Conservation (phyloP, 1,139 yeast species). For the Magnusiomyces fungicola region DNA sequence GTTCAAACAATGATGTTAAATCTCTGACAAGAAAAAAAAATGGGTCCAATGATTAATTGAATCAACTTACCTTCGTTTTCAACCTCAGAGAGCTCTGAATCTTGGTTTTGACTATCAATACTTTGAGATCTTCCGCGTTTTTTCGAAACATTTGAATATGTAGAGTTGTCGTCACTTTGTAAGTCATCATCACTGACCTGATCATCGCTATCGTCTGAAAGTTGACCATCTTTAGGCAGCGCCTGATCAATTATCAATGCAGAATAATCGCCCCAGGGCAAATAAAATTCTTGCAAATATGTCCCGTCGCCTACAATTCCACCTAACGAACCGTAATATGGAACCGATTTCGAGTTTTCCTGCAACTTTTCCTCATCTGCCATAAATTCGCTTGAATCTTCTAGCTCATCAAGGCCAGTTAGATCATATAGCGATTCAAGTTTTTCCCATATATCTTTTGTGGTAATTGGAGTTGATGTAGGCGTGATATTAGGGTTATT, state of each 20-base stretch:
- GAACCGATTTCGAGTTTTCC: constrained; percentile 3
- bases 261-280: constrained; percentile 43
- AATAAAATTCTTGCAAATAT: constrained; percentile 31
- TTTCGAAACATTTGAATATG: not conserved
- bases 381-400: constrained; percentile 26
- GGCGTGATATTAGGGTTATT: constrained; percentile 33
- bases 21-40: too few species aligned
- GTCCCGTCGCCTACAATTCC: constrained; percentile 13
- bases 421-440: constrained; percentile 49
- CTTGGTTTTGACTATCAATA: constrained; percentile 3
- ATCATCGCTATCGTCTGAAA: constrained; percentile 14
- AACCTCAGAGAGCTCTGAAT: constrained; percentile 6
- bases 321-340: constrained; percentile 12
- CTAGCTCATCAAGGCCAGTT: constrained; percentile 48
- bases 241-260: constrained; percentile 38
- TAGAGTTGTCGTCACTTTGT: not conserved
- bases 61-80: constrained; percentile 10
- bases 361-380: constrained; percentile 11
- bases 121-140: constrained; percentile 9
- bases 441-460: constrained; percentile 53
- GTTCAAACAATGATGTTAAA: too few species aligned
- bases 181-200: constrained; percentile 19
- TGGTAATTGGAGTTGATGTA: constrained; percentile 32
- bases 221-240: constrained; percentile 20
- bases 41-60: not conserved